These are phyloP conservation scores for Leccinum ponderosum DNA, from an alignment of 1,284 basidiomycete genomes.

Conservation along the genomic window DNA sequence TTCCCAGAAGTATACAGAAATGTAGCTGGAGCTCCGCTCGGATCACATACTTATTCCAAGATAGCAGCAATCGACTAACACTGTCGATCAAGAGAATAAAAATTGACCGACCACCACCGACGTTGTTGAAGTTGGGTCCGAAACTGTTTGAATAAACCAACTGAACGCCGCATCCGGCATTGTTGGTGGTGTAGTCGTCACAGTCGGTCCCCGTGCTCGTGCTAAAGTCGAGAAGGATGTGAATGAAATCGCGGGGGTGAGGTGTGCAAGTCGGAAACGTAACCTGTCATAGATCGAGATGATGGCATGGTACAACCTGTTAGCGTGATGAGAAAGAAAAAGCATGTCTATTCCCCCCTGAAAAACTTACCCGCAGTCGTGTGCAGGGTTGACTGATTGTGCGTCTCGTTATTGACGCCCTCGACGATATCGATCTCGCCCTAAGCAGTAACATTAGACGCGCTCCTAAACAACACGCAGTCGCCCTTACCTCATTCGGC, in stretches of 20 bases:
- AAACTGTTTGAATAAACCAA: slow-evolving; percentile 48
- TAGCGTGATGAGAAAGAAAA: not conserved
- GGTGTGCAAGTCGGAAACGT: slow-evolving; percentile 9
- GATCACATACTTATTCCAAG: slow-evolving; percentile 23
- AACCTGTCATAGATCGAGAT: slow-evolving; percentile 52
- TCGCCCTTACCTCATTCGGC: slow-evolving; percentile 13
- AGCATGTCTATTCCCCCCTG: not conserved
- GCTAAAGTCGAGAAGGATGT: slow-evolving; percentile 26
- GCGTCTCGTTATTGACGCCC: slow-evolving; percentile 57
- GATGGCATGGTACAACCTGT: slow-evolving; percentile 64
- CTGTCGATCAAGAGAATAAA: not conserved
- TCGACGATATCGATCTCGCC: slow-evolving; percentile 71
- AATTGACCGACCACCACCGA: slow-evolving; percentile 57
- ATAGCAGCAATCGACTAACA: not conserved
- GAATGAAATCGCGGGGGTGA: not conserved
- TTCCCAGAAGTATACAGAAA: slow-evolving; percentile 30
- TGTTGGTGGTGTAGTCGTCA: slow-evolving; percentile 51
- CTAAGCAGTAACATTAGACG: slow-evolving; percentile 10
- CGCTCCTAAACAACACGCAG: not conserved
- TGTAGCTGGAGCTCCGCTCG: slow-evolving; percentile 16
- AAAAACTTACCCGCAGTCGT: slow-evolving; percentile 39
- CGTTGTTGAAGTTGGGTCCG: slow-evolving; percentile 60
- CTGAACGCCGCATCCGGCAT: slow-evolving; percentile 65
- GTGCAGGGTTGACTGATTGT: slow-evolving; percentile 65
- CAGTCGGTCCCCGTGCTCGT: slow-evolving; percentile 48